Conservation (phyloP, 2,329 filamentous ascomycete genomes). For the Penicillium sp. region DNA sequence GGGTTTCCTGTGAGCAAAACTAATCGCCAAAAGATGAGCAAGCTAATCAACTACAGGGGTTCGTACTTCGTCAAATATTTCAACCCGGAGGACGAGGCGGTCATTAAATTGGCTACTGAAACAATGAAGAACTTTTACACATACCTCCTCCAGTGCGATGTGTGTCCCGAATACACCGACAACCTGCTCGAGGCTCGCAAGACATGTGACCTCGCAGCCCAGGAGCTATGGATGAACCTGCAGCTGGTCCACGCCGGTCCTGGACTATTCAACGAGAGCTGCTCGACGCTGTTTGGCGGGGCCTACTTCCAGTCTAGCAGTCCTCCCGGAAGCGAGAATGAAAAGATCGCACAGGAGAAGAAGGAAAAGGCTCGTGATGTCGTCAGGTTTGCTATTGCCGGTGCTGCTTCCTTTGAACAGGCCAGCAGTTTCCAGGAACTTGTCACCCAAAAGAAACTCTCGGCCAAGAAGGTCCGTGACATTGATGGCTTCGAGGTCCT, state of each 20-base stretch:
- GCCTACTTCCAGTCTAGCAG: conserved; percentile 33
- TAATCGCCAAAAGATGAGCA: not conserved
- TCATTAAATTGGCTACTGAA: conserved; percentile 57
- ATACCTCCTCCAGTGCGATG: conserved; percentile 77
- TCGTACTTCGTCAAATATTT: conserved; percentile 54
- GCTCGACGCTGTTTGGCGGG: conserved; percentile 62
- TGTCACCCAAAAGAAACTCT: conserved; percentile 32
- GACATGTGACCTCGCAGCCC: conserved; percentile 61
- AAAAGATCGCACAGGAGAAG: conserved; percentile 15
- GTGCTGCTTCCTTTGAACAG: conserved; percentile 41
- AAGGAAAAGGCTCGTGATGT: conserved; percentile 46
- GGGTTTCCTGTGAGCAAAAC: conserved; percentile 64
- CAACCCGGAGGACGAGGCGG: conserved; percentile 49
- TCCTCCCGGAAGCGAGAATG: not conserved
- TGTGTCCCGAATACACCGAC: conserved; percentile 71
- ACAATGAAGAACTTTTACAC: conserved; percentile 82
- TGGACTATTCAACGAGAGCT: conserved; percentile 74
- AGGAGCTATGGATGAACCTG: conserved; percentile 60
- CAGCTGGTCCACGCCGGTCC: conserved; percentile 56
- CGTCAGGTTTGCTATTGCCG: conserved; percentile 48
- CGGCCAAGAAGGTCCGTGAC: conserved; percentile 44
- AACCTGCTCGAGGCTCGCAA: conserved; percentile 62
- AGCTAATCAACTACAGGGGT: conserved; percentile 40
- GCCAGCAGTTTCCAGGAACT: conserved; percentile 37
- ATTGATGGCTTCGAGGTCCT: conserved; percentile 59